Conservation (phyloP, 1,139 yeast genomes). For the Candida pseudoviswanathii region DNA sequence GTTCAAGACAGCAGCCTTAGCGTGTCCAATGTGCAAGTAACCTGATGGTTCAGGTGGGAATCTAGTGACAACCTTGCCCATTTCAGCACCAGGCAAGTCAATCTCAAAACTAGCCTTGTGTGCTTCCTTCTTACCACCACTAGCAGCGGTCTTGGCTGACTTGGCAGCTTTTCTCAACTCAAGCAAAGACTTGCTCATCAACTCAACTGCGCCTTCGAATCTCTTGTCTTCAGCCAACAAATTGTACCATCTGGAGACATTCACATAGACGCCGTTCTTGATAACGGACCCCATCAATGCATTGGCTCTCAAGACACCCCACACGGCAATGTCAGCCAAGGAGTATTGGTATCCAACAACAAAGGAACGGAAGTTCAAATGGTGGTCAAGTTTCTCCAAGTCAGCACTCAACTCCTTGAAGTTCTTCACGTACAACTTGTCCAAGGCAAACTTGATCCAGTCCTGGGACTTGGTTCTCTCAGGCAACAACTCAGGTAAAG, state of each 20-base stretch:
- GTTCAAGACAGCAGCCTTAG: conserved; percentile 93
- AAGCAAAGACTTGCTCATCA: conserved; percentile 63
- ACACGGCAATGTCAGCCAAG: conserved; percentile 80
- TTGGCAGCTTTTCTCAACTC: conserved; percentile 66
- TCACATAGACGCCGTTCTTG: conserved; percentile 80
- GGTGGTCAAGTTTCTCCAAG: conserved; percentile 74
- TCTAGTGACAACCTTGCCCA: conserved; percentile 95
- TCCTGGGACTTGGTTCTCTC: conserved; percentile 40
- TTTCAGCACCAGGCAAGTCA: conserved; percentile 84
- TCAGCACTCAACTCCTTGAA: conserved; percentile 79
- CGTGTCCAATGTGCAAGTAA: conserved; percentile 92
- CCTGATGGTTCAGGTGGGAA: conserved; percentile 95
- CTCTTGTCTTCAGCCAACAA: conserved; percentile 63
- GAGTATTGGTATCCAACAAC: conserved; percentile 67
- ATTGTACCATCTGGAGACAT: conserved; percentile 92
- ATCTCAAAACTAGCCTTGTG: conserved; percentile 94
- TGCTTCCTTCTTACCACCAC: conserved; percentile 70
- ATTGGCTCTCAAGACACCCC: conserved; percentile 95
- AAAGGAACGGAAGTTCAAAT: conserved; percentile 83
- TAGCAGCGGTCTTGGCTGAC: conserved; percentile 47
- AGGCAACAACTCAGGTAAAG: conserved; percentile 43
- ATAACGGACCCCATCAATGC: conserved; percentile 89
- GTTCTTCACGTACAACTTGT: conserved; percentile 76
- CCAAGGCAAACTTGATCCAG: conserved; percentile 73
- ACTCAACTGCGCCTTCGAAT: conserved; percentile 72